phyloP scores from a whole-genome alignment of 345 rosid genomes.

The Conringia planisiliqua region DNA sequence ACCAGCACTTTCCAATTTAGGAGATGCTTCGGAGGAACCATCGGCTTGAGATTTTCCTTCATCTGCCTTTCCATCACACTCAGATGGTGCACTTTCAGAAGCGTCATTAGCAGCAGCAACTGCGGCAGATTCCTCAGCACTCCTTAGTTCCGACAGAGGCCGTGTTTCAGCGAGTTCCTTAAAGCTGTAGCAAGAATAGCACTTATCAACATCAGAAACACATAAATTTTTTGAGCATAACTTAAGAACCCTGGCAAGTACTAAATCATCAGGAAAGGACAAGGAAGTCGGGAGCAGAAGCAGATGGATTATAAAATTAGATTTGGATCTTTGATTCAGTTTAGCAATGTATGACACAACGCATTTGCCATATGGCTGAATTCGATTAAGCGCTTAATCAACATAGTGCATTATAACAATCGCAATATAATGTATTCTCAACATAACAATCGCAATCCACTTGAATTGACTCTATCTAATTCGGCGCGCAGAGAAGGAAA shows the following conservation, averaged over 20 bases:
- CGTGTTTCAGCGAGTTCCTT: constrained; percentile 77
- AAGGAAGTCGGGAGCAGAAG: not conserved
- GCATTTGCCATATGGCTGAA: not conserved
- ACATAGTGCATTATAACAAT: not conserved
- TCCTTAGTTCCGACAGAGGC: constrained; percentile 76
- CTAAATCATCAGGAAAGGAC: not conserved
- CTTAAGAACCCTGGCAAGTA: not conserved
- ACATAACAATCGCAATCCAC: not conserved
- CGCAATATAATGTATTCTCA: not conserved
- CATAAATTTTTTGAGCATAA: not conserved
- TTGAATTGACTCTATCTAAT: not conserved
- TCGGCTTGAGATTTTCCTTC: constrained; percentile 60
- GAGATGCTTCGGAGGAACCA: constrained; percentile 47
- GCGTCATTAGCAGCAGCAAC: constrained; percentile 35
- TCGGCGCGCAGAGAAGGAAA: not conserved
- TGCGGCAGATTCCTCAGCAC: constrained; percentile 60
- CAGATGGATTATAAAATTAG: not conserved
- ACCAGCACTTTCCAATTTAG: constrained; percentile 63
- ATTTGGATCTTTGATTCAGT: not conserved
- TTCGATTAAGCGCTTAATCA: not conserved
- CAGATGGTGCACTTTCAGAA: constrained; percentile 39
- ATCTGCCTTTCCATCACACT: constrained; percentile 42
- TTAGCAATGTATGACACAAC: not conserved
- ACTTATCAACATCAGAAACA: constrained; percentile 10
- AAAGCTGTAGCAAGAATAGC: constrained; percentile 49